phyloP scores from a whole-genome alignment of 345 rosid species.

The Brassica nigra region DNA sequence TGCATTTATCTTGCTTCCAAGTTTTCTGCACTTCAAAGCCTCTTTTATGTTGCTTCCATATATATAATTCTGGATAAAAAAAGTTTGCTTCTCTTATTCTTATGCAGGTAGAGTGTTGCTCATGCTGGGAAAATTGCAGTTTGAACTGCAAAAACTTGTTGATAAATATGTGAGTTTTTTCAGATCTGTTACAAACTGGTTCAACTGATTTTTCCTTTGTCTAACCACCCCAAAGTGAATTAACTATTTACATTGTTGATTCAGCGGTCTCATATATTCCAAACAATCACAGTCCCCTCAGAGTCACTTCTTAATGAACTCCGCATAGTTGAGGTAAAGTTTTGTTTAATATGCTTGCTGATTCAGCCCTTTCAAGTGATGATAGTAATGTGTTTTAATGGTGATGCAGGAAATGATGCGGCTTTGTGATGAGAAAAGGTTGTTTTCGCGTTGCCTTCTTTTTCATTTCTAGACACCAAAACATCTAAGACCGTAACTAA shows the following conservation, averaged over 20 bases:
- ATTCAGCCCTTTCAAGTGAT: slow-evolving; percentile 5
- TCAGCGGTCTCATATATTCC: slow-evolving; percentile 84
- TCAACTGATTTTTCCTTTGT: slow-evolving; percentile 9
- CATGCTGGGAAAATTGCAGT: slow-evolving; percentile 89
- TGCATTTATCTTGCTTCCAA: slow-evolving; percentile 12
- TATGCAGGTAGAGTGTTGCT: slow-evolving; percentile 72
- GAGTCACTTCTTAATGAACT: slow-evolving; percentile 98
- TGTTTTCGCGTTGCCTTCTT: slow-evolving; percentile 21
- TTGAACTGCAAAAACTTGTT: slow-evolving; percentile 79
- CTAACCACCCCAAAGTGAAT: slow-evolving; percentile 3
- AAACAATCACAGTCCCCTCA: slow-evolving; percentile 86
- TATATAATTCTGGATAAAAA: background rate
- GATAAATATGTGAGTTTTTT: slow-evolving; percentile 79
- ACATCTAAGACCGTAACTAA: background rate
- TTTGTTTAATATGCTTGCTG: slow-evolving; percentile 4
- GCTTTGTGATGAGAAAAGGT: slow-evolving; percentile 97
- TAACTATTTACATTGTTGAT: slow-evolving; percentile 27
- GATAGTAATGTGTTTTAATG: slow-evolving; percentile 15
- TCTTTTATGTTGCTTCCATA: background rate
- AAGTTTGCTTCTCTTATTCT: slow-evolving; percentile 20
- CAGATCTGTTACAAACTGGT: slow-evolving; percentile 3
- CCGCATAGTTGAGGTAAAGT: slow-evolving; percentile 81
- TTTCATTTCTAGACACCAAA: slow-evolving; percentile 7
- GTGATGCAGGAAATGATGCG: slow-evolving; percentile 91
- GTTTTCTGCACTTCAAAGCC: background rate